Evolutionary conservation across 116 monocot species (phyloP), one percentile per base, ranked within the genome.

Genomic region (Cymodocea nodosa): DNA sequence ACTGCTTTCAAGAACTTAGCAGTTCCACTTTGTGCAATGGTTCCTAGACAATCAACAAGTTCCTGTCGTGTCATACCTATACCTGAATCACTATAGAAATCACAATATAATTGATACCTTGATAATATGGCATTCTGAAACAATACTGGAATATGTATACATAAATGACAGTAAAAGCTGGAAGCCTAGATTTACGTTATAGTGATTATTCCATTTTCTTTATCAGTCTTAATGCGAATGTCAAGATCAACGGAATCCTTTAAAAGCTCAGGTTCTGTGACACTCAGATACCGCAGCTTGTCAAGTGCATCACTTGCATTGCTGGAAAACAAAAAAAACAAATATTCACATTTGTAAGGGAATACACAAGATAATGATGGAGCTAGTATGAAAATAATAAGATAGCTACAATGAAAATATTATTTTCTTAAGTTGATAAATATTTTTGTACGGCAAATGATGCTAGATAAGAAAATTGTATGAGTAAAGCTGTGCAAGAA

Each of bases 291-390:
- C 2, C 97, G 83, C 77, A 97, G 62, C 69, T 97, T 97, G 77
- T 97, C 97, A 48, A 97, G 83, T 16, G 97, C 97, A 75, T 97
- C 97, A 80, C 97, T 97, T 63, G 97, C 97, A 82, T 97, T 97
- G 71, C 97, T 97, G 77, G 19, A 69, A 53, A 37, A 16, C 35
- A 50, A 35, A 16, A 35, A 16, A 25, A 53, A 20, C 19, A n/a
- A 15, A 36, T 39, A 17, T 8, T 15, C 37, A 44, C 18, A 3
- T 15, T 6, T 15, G 13, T 17, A 37, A 13, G 7, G 10, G 16
- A 62, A 37, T 62, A 40, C 8, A 44, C 30, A 30, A 3, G 30
- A 44, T 44, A 44, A 10, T 10, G 0, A 44, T 10, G 8, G 10
- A 40, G 12, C 5, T 6, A 44, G 44, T 12, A 44, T 44, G 8